A percentile compares a stretch with the other conserved stretches of the same genome.
Conservation (phyloP, 805 yeast species). For the Saccharomycopsis sp. region DNA sequence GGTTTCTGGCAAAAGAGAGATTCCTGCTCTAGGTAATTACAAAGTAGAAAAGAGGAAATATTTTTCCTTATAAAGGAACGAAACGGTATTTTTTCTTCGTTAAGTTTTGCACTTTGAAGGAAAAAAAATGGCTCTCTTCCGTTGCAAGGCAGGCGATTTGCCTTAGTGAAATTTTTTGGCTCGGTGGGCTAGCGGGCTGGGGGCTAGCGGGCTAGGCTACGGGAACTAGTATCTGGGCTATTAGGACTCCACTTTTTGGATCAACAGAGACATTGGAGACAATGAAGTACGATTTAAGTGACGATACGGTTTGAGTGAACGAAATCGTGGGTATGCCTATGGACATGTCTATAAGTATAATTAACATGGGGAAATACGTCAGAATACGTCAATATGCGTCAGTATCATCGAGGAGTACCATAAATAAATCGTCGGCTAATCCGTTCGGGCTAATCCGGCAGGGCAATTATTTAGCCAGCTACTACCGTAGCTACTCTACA, state of each 20-base stretch:
- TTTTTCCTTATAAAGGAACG: neutral
- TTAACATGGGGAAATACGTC: too few relatives aligned
- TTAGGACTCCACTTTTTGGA: neutral
- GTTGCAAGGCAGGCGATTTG: neutral
- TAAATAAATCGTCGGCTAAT: too few relatives aligned
- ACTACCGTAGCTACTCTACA: too few relatives aligned
- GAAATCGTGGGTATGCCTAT: neutral
- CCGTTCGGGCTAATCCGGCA: too few relatives aligned
- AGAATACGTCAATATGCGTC: too few relatives aligned
- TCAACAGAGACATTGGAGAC: too few relatives aligned
- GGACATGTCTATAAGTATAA: too few relatives aligned
- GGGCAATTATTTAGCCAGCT: too few relatives aligned
- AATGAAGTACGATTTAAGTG: too few relatives aligned
- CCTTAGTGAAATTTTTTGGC: neutral
- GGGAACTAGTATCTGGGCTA: neutral
- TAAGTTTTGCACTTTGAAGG: neutral
- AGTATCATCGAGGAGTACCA: too few relatives aligned
- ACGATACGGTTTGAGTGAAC: neutral
- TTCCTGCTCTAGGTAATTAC: neutral
- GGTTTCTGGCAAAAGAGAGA: neutral
- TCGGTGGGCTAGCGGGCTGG: neutral
- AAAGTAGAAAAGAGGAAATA: neutral
- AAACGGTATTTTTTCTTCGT: neutral
- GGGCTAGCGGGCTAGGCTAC: too few relatives aligned
- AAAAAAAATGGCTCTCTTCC: neutral